Base-by-base conservation (phyloP, 352 stramenopile species). In the Globisporangium irregulare region DNA sequence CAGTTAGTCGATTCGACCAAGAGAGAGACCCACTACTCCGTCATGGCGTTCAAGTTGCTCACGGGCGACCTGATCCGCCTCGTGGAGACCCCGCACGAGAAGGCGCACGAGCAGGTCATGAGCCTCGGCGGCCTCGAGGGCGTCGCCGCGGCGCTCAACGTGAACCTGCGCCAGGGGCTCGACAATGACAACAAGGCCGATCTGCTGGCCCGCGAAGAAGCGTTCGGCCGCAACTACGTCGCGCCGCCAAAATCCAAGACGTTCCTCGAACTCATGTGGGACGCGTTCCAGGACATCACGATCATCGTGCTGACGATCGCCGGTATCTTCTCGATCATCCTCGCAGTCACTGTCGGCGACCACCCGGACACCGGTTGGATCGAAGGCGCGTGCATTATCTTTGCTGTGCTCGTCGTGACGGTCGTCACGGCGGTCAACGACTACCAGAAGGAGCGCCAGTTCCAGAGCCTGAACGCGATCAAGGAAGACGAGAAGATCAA, bases 391-490 rank as follows among this genome's bases (percentile, higher is more conserved):
- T 94, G 89, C 70, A 98, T 98, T 72, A 77, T 97, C 12, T 67
- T 96, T 14, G 88, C 92, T 32, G 86, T 98, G 50, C 59, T 97
- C 9, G 78, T 98, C 15, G 92, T 98, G 6, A 90, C 89, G 5
- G 77, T 87, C 20, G 89, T 98, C 9, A 95, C 90, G 32, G 91
- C 90, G 38, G 66, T 85, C 34, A 97, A 97, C 66, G 91, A 98
- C 70, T 97, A 97, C 71, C 85, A 90, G 72, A 97, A 97, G 75
- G 89, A 97, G 67, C 74, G 91, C 46, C 89, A 97, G 73, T 98
- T 98, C 71, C 75, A 84, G 22, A 76, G 74, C 14, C 70, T 98
- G 38, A 93, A 97, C 61, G 85, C 82, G 20, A 71, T 89, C 43
- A 93, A 91, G 65, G 85, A 91, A 55, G 76, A 87, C 59, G 83